Evolutionary conservation across 139 green algal genomes (phyloP), one percentile per base, ranked within the genome.

Genomic region (Picochlorum sp.): DNA sequence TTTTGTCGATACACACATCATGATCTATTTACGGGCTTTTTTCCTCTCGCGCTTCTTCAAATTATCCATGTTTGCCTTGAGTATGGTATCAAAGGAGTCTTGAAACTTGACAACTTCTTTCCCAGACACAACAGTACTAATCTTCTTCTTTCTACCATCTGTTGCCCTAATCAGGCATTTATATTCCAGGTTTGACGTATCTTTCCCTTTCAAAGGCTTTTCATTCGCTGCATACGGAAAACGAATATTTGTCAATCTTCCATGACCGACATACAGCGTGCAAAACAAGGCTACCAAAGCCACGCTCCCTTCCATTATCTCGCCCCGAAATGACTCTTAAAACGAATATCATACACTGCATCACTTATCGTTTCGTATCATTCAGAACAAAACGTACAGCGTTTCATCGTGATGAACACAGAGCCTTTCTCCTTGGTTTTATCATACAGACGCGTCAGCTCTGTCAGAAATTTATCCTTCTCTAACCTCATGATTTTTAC

Each of bases 101-200:
- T 74, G 64, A 61, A 89, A 89, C 22, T 69, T 69, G 4, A 54
- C 53, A 10, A 85, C 63, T 14, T 88, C 67, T 41, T 72, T 69
- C 8, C 45, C 30, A 4, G 50, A 49, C 50, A 91, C 58, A 5
- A 67, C 69, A 0, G 80, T 87, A 57, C 65, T 81, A 32, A 93
- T 63, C 62, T 94, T 91, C 37, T 63, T 75, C 51, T 91, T 90
- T n/a, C 22, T 47, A 59, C 84, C 84, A 37, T 93, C 84, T 12
- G 75, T 83, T 7, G 79, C 86, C 0, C 86, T 63, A 18, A 94
- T 67, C 6, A 94, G 57, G 49, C 84, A 90, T 16, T 63, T 57
- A 64, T 80, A 85, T 12, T 50, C 24, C 1, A 55, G 25, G 7
- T 54, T 40, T 28, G 47, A 49, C 2, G 57, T 35, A 29, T 61